These are phyloP conservation scores for Evansstolkia leycettana DNA, from an alignment of 495 filamentous ascomycete species.

Conservation along the genomic window DNA sequence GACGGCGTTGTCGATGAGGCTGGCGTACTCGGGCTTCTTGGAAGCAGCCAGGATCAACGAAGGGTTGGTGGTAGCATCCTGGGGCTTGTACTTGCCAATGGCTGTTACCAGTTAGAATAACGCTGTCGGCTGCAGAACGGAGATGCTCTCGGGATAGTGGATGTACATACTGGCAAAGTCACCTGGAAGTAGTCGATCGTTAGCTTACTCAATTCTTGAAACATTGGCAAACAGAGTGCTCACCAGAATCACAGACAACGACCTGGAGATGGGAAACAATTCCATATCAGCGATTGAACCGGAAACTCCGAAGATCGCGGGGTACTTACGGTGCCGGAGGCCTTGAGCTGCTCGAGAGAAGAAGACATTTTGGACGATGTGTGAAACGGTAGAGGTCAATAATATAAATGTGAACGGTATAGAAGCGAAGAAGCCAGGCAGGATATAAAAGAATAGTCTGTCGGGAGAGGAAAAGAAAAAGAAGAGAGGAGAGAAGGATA, in stretches of 20 bases:
- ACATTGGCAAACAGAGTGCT: no score
- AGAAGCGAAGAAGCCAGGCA: constrained; percentile 4
- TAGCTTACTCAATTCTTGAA: no score
- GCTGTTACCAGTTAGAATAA: constrained; percentile 26
- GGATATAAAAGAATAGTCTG: no score
- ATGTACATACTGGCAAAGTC: constrained; percentile 63
- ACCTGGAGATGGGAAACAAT: constrained; percentile 35
- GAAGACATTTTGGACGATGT: constrained; percentile 55
- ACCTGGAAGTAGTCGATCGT: constrained; percentile 38
- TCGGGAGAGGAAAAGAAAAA: constrained; percentile 2
- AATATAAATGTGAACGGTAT: not conserved
- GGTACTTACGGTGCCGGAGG: constrained; percentile 77
- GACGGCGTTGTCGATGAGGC: constrained; percentile 78
- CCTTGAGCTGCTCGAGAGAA: constrained; percentile 94
- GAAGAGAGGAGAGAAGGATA: constrained; percentile 10
- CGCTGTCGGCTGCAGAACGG: constrained; percentile 5
- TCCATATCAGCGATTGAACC: constrained; percentile 10
- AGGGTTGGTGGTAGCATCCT: constrained; percentile 99
- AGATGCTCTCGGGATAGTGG: not conserved
- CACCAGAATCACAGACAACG: constrained; percentile 94
- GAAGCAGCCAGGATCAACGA: constrained; percentile 95
- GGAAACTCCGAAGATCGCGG: constrained; percentile 13
- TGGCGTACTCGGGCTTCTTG: constrained; percentile 95
- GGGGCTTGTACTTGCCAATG: constrained; percentile 99
- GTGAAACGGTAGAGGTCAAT: constrained; percentile 1